Percentiles rank a stretch among this genome's conserved stretches.
Evolutionary conservation across 257 asterid genomes (phyloP).

Genomic region (Fraxinus anomala): DNA sequence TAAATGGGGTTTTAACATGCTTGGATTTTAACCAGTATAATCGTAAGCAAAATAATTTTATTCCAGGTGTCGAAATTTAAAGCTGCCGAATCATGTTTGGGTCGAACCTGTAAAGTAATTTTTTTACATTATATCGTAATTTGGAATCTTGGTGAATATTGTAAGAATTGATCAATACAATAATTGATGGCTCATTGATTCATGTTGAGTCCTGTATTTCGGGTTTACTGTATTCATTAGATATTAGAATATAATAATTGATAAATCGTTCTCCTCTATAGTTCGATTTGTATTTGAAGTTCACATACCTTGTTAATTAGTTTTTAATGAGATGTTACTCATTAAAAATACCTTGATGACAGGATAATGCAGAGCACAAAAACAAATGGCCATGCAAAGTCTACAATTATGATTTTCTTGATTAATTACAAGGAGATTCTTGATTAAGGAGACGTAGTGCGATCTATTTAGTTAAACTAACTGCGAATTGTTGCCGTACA

Average conservation of each 20-base stretch:
- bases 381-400: constrained; percentile 3
- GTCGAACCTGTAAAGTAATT: too few species aligned
- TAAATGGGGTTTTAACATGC: neutral
- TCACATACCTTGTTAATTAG: too few species aligned
- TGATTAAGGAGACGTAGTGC: constrained; percentile 6
- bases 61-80: too few species aligned
- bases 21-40: neutral
- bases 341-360: neutral
- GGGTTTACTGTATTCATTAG: too few species aligned
- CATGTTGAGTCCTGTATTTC: too few species aligned
- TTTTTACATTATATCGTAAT: neutral
- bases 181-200: too few species aligned
- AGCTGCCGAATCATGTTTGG: too few species aligned
- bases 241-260: neutral
- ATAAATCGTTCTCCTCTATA: neutral
- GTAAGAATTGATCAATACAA: too few species aligned
- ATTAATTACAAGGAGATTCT: constrained; percentile 8
- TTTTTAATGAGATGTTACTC: neutral
- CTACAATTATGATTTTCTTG: constrained; percentile 8
- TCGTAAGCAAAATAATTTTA: too few species aligned
- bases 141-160: neutral
- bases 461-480: constrained; percentile 9
- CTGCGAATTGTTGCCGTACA: neutral
- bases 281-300: neutral
- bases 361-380: neutral